Percentiles rank a stretch among this genome's conserved stretches.
Evolutionary conservation across 2,329 filamentous ascomycete species (phyloP).

Genomic region (Arthroderma uncinatum): DNA sequence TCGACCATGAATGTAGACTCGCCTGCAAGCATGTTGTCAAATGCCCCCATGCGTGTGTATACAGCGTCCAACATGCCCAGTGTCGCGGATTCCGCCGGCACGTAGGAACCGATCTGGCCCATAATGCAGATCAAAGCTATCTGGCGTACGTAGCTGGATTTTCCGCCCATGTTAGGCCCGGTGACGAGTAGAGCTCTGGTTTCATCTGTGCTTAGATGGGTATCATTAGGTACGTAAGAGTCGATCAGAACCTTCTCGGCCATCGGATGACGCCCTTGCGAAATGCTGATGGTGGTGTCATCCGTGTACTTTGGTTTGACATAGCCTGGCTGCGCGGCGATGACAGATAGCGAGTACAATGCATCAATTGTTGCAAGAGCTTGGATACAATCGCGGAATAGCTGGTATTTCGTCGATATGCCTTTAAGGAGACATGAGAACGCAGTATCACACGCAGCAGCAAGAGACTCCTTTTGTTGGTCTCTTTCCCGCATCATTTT

Average conservation of each 20-base stretch:
- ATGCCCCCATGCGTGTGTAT: constrained; percentile 89
- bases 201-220: constrained; percentile 54
- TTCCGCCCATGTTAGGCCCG: constrained; percentile 97
- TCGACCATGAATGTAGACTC: constrained; percentile 99
- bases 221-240: constrained; percentile 84
- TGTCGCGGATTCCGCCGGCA: constrained; percentile 62
- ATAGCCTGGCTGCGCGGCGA: constrained; percentile 81
- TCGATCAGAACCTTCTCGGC: constrained; percentile 81
- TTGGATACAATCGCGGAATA: constrained; percentile 77
- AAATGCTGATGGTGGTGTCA: constrained; percentile 57
- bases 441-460: constrained; percentile 78
- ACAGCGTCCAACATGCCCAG: constrained; percentile 84
- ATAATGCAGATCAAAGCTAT: constrained; percentile 87
- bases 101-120: constrained; percentile 87
- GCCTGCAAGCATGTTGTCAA: constrained; percentile 89
- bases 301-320: constrained; percentile 60
- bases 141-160: constrained; percentile 92
- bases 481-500: constrained; percentile 75
- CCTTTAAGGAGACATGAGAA: constrained; percentile 61
- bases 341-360: constrained; percentile 70
- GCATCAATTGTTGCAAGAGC: constrained; percentile 81
- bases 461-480: constrained; percentile 86
- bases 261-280: constrained; percentile 79
- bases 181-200: constrained; percentile 77
- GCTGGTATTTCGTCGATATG: constrained; percentile 75